Evolutionary conservation across 2,329 filamentous ascomycete genomes (phyloP).

Genomic region (Xylaria sp.): DNA sequence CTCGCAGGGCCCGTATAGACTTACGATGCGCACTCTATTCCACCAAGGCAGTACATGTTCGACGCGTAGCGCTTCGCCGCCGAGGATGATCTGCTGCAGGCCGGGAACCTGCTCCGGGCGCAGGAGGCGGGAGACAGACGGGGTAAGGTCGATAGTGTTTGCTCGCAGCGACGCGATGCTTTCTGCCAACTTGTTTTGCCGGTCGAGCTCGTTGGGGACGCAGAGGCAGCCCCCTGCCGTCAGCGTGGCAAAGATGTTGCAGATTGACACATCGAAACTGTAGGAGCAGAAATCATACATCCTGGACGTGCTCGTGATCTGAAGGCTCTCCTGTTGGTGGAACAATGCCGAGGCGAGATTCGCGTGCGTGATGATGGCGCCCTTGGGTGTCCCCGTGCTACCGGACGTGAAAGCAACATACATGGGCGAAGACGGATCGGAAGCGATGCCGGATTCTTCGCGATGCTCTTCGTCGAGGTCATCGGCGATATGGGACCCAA

Average conservation of each 20-base stretch:
- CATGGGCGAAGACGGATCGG: not conserved
- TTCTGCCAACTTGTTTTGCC: not conserved
- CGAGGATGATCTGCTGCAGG: not conserved
- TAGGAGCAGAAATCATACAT: constrained; percentile 47
- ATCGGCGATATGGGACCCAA: not conserved
- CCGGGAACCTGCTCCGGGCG: not conserved
- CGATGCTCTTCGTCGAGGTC: not conserved
- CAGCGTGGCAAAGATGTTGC: constrained; percentile 51
- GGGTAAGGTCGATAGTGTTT: not conserved
- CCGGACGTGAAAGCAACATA: constrained; percentile 60
- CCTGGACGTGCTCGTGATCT: not conserved
- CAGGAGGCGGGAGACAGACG: not conserved
- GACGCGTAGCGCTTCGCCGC: not conserved
- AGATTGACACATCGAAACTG: constrained; percentile 53
- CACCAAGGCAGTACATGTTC: not conserved
- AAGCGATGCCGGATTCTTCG: not conserved
- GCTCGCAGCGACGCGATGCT: not conserved
- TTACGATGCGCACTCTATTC: not conserved
- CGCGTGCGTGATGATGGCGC: constrained; percentile 50
- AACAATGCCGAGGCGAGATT: not conserved
- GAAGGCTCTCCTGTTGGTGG: not conserved
- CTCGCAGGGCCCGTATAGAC: not conserved
- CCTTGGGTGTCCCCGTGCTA: constrained; percentile 61
- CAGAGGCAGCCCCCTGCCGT: not conserved
- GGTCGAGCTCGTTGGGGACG: not conserved